phyloP scores from a whole-genome alignment of 345 rosid species.

The Raphanus raphanistrum region DNA sequence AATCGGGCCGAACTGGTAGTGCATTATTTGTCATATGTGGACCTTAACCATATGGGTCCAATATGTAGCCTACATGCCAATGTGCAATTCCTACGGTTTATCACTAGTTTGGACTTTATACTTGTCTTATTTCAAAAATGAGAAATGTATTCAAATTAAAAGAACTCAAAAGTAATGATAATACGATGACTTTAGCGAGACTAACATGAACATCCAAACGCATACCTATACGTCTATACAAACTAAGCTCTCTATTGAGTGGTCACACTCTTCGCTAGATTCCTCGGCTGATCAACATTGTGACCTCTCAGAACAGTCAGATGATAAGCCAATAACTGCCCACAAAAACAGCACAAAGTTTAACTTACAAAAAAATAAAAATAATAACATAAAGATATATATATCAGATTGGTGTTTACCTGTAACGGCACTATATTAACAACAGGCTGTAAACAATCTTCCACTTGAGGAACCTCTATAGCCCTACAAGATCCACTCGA shows the following conservation, averaged over 20 bases:
- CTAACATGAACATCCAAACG: constrained; percentile 5
- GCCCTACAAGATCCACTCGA: constrained; percentile 70
- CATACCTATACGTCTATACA: constrained; percentile 14
- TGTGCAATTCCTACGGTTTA: background rate
- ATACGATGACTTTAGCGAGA: background rate
- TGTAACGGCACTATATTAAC: constrained; percentile 79
- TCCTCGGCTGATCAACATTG: constrained; percentile 91
- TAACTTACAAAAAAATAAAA: background rate
- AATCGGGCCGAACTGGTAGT: background rate
- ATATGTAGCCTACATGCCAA: background rate
- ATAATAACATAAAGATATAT: background rate
- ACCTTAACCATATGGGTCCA: background rate
- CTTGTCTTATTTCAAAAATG: background rate
- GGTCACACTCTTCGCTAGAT: constrained; percentile 89
- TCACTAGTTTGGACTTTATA: background rate
- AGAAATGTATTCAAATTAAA: background rate
- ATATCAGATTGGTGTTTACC: constrained; percentile 43
- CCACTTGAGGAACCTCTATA: constrained; percentile 86
- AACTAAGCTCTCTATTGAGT: constrained; percentile 48
- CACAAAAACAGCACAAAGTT: background rate
- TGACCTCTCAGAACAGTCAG: constrained; percentile 79
- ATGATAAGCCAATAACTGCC: constrained; percentile 84
- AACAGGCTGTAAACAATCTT: constrained; percentile 95
- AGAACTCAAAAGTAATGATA: background rate
- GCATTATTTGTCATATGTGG: background rate